Base-by-base conservation (phyloP, 2,329 filamentous ascomycete species). In the Aschersonia sp. region DNA sequence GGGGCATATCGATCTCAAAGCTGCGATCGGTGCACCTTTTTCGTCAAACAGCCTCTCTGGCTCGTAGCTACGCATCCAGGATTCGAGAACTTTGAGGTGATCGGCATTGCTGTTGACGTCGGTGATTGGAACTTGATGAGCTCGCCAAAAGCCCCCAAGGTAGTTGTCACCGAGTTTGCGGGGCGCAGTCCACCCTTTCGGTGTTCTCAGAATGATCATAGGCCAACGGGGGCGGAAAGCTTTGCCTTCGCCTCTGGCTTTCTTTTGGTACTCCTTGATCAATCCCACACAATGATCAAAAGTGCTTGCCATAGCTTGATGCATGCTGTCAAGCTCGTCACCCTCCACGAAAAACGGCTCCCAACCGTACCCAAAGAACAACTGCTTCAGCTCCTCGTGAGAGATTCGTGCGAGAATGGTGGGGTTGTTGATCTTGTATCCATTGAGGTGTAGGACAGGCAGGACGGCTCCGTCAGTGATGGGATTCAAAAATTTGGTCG, bases 361-460 rank as follows among this genome's bases (percentile, higher is more conserved):
- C 79, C 82, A 89, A 54, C 85, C 85, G 57, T 87, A 88, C 32
- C 85, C 85, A 42, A 76, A 53, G 63, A 89, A 84, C 14, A 89
- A 69, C 30, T 72, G 68, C 55, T 79, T 73, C 5, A 89, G 70
- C 64, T 89, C 85, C 52, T 83, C 76, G 60, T 87, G 83, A 42
- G 77, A 76, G 58, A 89, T 82, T 54, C 85, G 78, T 11, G 84
- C 79, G 12, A 88, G 73, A 0, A 89, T 59, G 5, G 80, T 88
- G 7, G 83, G 83, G 63, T 87, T 86, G 69, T 86, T 85, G 69
- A 88, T 88, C 70, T 89, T 89, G 73, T 88, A 89, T 44, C 85
- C 85, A 56, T 89, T 89, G 35, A 89, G 70, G 61, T 89, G 83
- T 9, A 89, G 72, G 5, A 89, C 79, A 0, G 85, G 85, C 1